These are phyloP conservation scores for Botrytis galanthina DNA, from an alignment of 2,329 filamentous ascomycete species.

Conservation along the genomic window DNA sequence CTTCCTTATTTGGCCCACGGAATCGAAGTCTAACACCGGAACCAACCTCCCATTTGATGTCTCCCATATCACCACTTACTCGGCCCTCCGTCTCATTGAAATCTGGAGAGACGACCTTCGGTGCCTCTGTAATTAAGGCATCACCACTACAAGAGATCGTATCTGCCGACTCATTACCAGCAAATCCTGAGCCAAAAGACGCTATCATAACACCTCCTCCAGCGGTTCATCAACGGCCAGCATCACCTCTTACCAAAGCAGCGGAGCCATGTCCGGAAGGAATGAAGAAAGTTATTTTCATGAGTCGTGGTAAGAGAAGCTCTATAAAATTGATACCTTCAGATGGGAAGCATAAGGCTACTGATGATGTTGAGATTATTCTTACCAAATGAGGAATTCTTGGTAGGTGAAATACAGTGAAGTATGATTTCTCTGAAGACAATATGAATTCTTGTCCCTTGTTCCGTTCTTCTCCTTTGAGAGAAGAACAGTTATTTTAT, in stretches of 20 bases:
- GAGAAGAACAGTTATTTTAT: background rate
- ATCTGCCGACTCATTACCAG: conserved; percentile 14
- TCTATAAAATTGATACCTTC: conserved; percentile 15
- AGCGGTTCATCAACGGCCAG: background rate
- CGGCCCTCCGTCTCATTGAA: background rate
- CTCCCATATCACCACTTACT: conserved; percentile 9
- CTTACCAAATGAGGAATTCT: background rate
- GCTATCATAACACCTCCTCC: conserved; percentile 11
- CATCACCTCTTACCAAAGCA: background rate
- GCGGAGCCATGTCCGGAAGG: background rate
- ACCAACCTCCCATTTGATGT: background rate
- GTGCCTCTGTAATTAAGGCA: background rate
- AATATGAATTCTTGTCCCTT: background rate
- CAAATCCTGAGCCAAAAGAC: conserved; percentile 10
- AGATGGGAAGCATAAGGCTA: background rate
- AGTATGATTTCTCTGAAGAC: background rate
- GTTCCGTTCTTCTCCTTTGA: background rate
- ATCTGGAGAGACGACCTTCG: background rate
- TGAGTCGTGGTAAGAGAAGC: conserved; percentile 11
- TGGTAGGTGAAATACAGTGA: background rate
- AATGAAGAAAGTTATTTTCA: conserved; percentile 9
- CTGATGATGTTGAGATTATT: conserved; percentile 12
- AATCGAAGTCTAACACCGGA: background rate
- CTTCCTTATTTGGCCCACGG: conserved; percentile 13
- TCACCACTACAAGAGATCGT: conserved; percentile 9